Conservation (phyloP, 148 eudicot species). For the Camellia granthamiana region DNA sequence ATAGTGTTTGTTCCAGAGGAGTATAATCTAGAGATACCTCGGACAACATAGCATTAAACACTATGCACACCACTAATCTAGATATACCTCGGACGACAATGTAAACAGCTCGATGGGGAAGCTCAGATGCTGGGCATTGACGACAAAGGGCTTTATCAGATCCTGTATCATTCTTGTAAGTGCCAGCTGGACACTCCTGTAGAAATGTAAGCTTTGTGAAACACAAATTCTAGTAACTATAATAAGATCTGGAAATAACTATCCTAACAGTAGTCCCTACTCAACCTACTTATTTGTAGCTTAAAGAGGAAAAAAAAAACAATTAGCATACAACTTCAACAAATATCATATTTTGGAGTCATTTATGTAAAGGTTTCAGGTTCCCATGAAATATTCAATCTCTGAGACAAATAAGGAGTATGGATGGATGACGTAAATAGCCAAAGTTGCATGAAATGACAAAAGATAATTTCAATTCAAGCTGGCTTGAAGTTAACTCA, state of each 20-base stretch:
- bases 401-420: not conserved
- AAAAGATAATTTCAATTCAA: not conserved
- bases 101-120: conserved; percentile 81
- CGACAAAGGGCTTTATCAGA: conserved; percentile 73
- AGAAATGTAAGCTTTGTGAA: conserved; percentile 13
- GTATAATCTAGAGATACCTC: no score
- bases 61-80: not conserved
- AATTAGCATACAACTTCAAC: not conserved
- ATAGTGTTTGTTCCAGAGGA: no score
- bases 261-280: not conserved
- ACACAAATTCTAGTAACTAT: not conserved
- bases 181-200: conserved; percentile 92
- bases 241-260: not conserved
- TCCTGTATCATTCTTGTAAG: conserved; percentile 82
- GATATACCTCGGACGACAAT: conserved; percentile 63
- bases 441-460: not conserved
- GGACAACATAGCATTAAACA: not conserved
- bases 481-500: not conserved
- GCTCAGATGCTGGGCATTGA: conserved; percentile 60
- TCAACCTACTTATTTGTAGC: not conserved
- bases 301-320: not conserved
- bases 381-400: not conserved
- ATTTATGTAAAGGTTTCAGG: not conserved
- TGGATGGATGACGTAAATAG: not conserved
- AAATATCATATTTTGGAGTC: not conserved